Percentiles rank a stretch among this genome's conserved stretches.
Evolutionary conservation across 345 rosid species (phyloP).

Genomic region (Gossypium herbaceum): DNA sequence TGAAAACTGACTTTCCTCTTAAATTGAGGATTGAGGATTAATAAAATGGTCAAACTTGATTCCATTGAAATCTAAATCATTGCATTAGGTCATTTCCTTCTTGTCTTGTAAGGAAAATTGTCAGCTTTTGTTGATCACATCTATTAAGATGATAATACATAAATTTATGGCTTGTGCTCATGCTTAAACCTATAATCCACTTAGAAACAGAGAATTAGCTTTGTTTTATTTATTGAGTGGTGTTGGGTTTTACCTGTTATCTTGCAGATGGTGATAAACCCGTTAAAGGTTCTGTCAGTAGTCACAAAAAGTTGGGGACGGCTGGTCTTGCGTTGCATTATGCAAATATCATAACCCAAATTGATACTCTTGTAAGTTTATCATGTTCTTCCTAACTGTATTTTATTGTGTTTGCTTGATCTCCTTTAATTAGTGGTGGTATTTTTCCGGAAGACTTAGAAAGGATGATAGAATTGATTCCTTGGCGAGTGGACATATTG

Average conservation of each 20-base stretch:
- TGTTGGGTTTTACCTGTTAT: conserved; percentile 10
- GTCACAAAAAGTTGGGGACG: conserved; percentile 66
- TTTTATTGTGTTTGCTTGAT: background rate
- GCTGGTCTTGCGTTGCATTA: conserved; percentile 98
- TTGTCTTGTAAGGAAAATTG: background rate
- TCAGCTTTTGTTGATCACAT: background rate
- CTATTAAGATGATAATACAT: background rate
- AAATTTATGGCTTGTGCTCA: conserved; percentile 5
- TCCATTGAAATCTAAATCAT: background rate
- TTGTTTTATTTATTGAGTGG: background rate
- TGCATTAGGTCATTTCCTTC: background rate
- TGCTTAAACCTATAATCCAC: background rate
- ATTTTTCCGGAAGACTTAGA: background rate
- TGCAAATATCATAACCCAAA: conserved; percentile 89
- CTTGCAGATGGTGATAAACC: conserved; percentile 65
- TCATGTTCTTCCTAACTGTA: background rate
- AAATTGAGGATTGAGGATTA: background rate
- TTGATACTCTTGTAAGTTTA: conserved; percentile 86
- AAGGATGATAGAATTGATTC: background rate
- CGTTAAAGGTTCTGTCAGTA: conserved; percentile 32
- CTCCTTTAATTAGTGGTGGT: background rate
- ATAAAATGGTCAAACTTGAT: background rate
- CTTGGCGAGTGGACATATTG: background rate
- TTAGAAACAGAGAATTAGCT: background rate
- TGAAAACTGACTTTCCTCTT: background rate